Percentiles rank a stretch among this genome's conserved stretches.
Evolutionary conservation across 2,329 filamentous ascomycete genomes (phyloP).

Genomic region (Sarocladiaceae sp.): DNA sequence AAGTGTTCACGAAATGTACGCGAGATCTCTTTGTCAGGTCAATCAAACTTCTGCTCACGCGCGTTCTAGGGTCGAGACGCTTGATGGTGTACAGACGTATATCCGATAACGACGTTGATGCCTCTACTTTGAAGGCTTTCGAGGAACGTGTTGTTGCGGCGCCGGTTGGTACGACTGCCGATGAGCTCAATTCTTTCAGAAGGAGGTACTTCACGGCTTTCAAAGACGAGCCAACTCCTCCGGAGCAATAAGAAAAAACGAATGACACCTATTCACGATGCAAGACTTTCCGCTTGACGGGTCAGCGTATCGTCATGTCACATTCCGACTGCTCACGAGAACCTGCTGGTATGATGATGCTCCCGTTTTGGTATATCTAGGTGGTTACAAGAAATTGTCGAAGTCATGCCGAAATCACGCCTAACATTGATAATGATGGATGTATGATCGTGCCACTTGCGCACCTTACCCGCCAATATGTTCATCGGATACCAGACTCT

Average conservation of each 20-base stretch:
- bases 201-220: conserved; percentile 56
- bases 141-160: conserved; percentile 23
- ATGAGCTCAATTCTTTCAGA: conserved; percentile 59
- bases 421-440: neutral
- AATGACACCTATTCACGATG: too few species aligned
- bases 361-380: too few species aligned
- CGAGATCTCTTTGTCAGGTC: conserved; percentile 17
- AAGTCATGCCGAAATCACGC: conserved; percentile 1
- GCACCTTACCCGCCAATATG: neutral
- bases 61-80: conserved; percentile 69
- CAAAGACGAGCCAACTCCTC: too few species aligned
- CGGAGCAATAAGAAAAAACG: too few species aligned
- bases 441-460: neutral
- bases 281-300: too few species aligned
- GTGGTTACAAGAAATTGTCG: too few species aligned
- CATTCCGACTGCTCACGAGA: neutral
- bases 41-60: too few species aligned
- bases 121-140: conserved; percentile 33
- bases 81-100: conserved; percentile 81
- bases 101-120: conserved; percentile 52
- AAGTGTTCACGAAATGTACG: conserved; percentile 86
- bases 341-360: neutral
- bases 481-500: neutral
- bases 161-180: conserved; percentile 43
- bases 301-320: too few species aligned